Conservation (phyloP, 2,329 filamentous ascomycete genomes). For the Nemania serpens region DNA sequence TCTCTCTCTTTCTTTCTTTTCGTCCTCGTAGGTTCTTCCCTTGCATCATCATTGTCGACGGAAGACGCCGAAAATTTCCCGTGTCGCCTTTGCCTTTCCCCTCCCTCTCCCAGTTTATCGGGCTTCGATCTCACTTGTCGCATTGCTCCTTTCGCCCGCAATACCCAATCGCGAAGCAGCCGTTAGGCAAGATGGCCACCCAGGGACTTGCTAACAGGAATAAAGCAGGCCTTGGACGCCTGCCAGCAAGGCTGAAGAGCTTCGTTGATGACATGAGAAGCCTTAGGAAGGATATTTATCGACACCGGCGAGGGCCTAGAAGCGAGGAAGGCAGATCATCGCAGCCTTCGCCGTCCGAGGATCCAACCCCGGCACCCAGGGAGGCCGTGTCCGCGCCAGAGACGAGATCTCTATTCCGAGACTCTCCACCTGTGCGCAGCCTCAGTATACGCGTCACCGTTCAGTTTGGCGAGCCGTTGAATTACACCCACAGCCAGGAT, state of each 20-base stretch:
- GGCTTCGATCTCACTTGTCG: conserved; percentile 1
- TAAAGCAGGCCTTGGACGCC: conserved; percentile 28
- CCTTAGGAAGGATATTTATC: conserved; percentile 26
- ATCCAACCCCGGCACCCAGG: conserved; percentile 6
- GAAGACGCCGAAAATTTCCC: no score
- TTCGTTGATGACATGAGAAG: conserved; percentile 38
- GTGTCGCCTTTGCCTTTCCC: no score
- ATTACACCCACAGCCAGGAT: conserved; percentile 49
- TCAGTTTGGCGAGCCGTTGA: conserved; percentile 51
- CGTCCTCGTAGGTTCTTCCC: no score
- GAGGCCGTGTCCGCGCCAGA: conserved; percentile 11
- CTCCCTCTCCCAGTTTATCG: neutral
- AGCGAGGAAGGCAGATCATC: conserved; percentile 23
- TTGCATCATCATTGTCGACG: no score
- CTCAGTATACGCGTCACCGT: conserved; percentile 52
- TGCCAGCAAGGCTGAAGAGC: conserved; percentile 35
- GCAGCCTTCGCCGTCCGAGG: conserved; percentile 13
- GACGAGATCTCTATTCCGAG: conserved; percentile 25
- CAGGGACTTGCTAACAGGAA: conserved; percentile 25
- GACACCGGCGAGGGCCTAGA: conserved; percentile 29
- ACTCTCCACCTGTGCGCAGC: conserved; percentile 30
- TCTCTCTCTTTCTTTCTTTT: no score
- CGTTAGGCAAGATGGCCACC: conserved; percentile 22
- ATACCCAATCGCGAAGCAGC: conserved; percentile 15
- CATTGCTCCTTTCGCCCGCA: neutral